Conservation (phyloP, 257 asterid genomes). For the Henckelia pumila region DNA sequence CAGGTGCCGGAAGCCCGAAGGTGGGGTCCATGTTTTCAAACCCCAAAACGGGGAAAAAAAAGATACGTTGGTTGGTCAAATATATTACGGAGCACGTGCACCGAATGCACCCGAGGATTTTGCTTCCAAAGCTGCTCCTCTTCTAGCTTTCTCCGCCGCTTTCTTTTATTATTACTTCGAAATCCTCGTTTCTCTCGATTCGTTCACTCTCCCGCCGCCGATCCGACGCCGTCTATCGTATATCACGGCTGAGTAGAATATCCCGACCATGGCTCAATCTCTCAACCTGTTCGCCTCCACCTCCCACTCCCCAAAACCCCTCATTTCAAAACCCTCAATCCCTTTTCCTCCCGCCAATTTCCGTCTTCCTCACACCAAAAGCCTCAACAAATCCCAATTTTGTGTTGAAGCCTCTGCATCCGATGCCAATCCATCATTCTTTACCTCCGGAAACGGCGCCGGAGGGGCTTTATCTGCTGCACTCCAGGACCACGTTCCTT, state of each 20-base stretch:
- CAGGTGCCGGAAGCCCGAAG: too few relatives aligned
- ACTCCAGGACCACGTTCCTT: constrained; percentile 32
- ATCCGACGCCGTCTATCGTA: background rate
- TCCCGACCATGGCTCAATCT: constrained; percentile 39
- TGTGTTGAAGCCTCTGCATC: constrained; percentile 36
- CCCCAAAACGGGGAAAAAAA: background rate
- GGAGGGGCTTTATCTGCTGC: constrained; percentile 34
- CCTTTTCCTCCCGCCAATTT: constrained; percentile 22
- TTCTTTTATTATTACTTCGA: constrained; percentile 28
- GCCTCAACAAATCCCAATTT: constrained; percentile 22
- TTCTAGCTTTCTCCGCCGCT: constrained; percentile 33
- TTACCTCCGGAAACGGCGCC: constrained; percentile 50
- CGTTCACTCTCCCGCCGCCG: background rate
- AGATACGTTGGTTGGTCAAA: background rate
- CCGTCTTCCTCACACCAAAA: constrained; percentile 21
- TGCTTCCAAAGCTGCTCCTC: constrained; percentile 32
- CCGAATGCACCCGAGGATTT: background rate
- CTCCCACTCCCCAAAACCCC: constrained; percentile 41
- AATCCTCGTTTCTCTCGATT: background rate
- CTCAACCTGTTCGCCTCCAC: constrained; percentile 42
- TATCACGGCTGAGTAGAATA: constrained; percentile 25
- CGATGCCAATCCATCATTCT: constrained; percentile 27
- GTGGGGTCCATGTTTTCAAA: too few relatives aligned
- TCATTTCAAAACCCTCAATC: constrained; percentile 26
- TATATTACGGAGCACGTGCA: background rate